Evolutionary conservation across 2,329 filamentous ascomycete genomes (phyloP), one percentile per base, ranked within the genome.

Genomic region (Coniochaeta prunicola): DNA sequence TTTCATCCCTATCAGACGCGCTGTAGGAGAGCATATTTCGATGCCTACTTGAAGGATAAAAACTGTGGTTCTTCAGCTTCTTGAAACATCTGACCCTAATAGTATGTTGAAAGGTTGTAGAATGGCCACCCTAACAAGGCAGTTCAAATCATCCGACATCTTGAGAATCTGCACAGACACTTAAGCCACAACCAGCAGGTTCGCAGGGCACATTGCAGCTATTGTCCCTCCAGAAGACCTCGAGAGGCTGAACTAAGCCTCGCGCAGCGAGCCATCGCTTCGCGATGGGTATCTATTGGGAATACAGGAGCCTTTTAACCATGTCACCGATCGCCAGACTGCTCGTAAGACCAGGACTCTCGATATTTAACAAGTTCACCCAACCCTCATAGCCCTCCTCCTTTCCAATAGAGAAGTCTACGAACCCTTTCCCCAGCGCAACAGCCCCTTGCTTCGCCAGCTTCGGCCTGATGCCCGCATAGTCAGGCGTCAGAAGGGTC

Each of bases 381-480:
- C 93, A 97, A 1, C 91, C 92, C 1, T 82, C 75, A 66, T 84
- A 92, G 0, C 89, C 92, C 1, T 91, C 82, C 73, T 96, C 92
- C 65, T 82, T 84, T 61, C 80, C 74, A 53, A 99, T 88, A 17
- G 90, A 79, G 69, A 99, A 97, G 71, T 99, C 94, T 62, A 88
- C 80, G 68, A 96, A 96, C 0, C 83, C 86, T 62, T 83, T 82
- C 21, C 82, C 83, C n/a, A 75, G 76, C 28, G 79, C 85, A 15
- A 88, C 86, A 0, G 85, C 85, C 10, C 83, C 77, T 36, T 77
- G 78, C 10, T 71, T 71, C 1, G 77, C 83, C 62, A 97, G 71
- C 77, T 99, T 99, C 0, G 94, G 93, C 63, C 94, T 77, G 33
- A 99, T 93, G 0, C 94, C 94, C 17, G 91, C 91, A 69, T 97